Evolutionary conservation across 2,329 filamentous ascomycete species (phyloP).

Genomic region (Hymenoscyphus repandus): DNA sequence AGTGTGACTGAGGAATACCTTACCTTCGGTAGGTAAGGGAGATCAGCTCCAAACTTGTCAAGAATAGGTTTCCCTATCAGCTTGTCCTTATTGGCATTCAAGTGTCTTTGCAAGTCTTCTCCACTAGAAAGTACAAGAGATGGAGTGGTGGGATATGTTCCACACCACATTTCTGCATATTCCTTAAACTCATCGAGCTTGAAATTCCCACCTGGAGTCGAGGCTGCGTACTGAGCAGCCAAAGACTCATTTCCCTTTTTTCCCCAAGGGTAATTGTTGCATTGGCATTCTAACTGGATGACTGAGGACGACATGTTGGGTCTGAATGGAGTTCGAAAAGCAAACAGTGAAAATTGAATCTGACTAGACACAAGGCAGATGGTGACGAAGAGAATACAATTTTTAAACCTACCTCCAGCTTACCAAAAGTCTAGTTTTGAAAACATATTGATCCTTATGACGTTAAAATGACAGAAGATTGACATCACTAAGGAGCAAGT

Average conservation of each 20-base stretch:
- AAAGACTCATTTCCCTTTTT: constrained; percentile 61
- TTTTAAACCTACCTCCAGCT: too few species aligned
- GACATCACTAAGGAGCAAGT: background rate
- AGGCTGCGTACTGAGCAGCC: constrained; percentile 58
- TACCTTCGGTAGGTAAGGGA: constrained; percentile 72
- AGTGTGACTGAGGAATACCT: too few species aligned
- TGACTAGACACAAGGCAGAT: too few species aligned
- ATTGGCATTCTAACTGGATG: constrained; percentile 48
- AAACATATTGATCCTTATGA: too few species aligned
- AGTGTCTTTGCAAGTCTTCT: constrained; percentile 58
- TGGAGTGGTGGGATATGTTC: constrained; percentile 70
- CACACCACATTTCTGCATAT: constrained; percentile 71
- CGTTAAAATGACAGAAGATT: too few species aligned
- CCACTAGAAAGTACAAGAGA: constrained; percentile 58
- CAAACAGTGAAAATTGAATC: too few species aligned
- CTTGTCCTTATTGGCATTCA: constrained; percentile 55
- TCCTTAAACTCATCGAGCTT: constrained; percentile 56
- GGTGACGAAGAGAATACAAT: too few species aligned
- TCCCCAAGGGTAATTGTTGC: constrained; percentile 55
- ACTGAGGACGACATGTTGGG: constrained; percentile 33
- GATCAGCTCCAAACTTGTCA: constrained; percentile 55
- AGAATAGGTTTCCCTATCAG: constrained; percentile 59
- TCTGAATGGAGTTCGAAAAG: background rate
- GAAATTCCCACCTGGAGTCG: constrained; percentile 59
- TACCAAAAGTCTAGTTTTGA: too few species aligned